Conservation (phyloP, 768 basidiomycete species). For the Auriscalpium orientale region DNA sequence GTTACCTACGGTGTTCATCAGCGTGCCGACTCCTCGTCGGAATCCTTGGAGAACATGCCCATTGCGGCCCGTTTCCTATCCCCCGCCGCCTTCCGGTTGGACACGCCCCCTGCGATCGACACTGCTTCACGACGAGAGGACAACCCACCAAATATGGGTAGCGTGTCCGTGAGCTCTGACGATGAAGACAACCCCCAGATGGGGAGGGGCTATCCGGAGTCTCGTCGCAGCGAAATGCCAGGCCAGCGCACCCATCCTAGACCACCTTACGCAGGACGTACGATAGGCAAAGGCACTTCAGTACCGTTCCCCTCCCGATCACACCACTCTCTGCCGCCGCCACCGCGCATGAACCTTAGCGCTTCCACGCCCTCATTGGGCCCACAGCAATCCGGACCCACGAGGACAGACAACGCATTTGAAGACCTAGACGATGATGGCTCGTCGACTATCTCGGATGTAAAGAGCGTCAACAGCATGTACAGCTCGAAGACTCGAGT, state of each 20-base stretch:
- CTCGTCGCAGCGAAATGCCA: no score
- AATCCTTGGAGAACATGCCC: constrained; percentile 69
- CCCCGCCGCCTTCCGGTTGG: constrained; percentile 41
- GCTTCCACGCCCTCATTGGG: constrained; percentile 63
- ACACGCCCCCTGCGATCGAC: constrained; percentile 38
- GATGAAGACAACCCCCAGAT: constrained; percentile 59
- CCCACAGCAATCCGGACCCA: no score
- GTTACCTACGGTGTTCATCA: no score
- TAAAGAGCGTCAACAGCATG: no score
- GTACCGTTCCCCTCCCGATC: constrained; percentile 78
- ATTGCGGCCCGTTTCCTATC: constrained; percentile 92
- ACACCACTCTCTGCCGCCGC: constrained; percentile 69
- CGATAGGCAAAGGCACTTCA: constrained; percentile 34
- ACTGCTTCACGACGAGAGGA: constrained; percentile 33
- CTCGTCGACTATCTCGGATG: no score
- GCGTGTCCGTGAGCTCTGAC: constrained; percentile 68
- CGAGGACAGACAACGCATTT: no score
- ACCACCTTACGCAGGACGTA: constrained; percentile 62
- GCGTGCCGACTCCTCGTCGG: no score
- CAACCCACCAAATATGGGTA: constrained; percentile 47
- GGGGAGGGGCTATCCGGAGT: constrained; percentile 34
- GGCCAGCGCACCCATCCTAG: constrained; percentile 55
- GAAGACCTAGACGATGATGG: no score
- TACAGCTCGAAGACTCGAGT: no score
- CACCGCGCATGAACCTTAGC: constrained; percentile 45